Evolutionary conservation across 2,329 filamentous ascomycete species (phyloP), one percentile per base, ranked within the genome.

Genomic region (Xylariaceae sp.): DNA sequence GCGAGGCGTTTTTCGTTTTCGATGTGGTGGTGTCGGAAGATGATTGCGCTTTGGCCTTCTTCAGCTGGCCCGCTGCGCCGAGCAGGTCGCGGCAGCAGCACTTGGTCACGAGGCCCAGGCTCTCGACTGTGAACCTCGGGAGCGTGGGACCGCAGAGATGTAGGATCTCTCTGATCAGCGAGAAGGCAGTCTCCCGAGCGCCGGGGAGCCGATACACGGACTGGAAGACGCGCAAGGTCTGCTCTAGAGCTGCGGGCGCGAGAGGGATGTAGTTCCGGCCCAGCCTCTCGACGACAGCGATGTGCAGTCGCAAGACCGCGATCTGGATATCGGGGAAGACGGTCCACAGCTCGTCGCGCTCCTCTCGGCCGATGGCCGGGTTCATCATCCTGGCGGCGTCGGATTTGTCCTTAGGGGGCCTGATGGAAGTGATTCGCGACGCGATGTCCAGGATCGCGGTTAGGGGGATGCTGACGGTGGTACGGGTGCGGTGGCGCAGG

Each of bases 321-420:
- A 80, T 63, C 54, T 96, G 88, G 27, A 96, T 75, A 8, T 74
- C 70, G 4, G 89, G 85, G 9, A 96, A 70, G 13, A 77, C 69
- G 32, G 74, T 67, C 76, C 85, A 89, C 3, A 96, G 70, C 31
- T 81, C 77, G 37, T 94, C 87, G 44, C 83, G 82, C 62, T 96
- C 90, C 34, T 94, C 85, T 44, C 83, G 77, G 21, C 80, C 74
- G 46, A 92, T 77, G 46, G 86, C 82, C 6, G 80, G 70, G 51
- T 88, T 89, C 43, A 81, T 69, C 44, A 76, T n/a, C 78, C 62
- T 2, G n/a, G n/a, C n/a, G n/a, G 66, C 69, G 48, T 69, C 68
- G 14, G 60, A 62, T 43, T 69, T 70, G 44, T 59, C 65, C 56
- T 55, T 70, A 60, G 60, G 77, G 48, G 58, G 73, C 59, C 70